Base-by-base conservation (phyloP, 163 green algal species). In the Chlorella variabilis region DNA sequence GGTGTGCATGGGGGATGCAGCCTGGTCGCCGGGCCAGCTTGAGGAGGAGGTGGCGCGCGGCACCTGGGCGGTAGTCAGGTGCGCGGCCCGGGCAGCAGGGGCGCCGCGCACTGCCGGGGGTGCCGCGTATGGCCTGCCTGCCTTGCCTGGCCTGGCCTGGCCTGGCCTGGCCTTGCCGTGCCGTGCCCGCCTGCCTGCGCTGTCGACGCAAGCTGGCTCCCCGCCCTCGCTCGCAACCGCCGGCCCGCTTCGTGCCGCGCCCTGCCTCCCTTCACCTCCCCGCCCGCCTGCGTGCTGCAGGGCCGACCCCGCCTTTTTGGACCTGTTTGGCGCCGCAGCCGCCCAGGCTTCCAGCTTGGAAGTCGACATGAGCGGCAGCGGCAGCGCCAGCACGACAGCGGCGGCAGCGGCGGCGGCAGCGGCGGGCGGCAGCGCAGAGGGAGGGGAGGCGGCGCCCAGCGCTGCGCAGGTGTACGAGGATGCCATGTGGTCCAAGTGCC, bases 51-150 rank as follows among this genome's bases (percentile, higher is more conserved):
- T 78, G 4, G 75, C 31, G 23, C 23, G 42, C 54, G 81, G 81
- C 66, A 84, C 59, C 31, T 85, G 81, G 81, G 71, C 48, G 2
- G 69, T 84, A 3, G 56, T 69, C 31, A 45, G 51, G 70, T 83
- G 61, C 15, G 54, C 33, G 27, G 29, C 42, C 13, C 20, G 23
- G 8, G 54, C 54, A 33, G 54, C 18, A 29, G 9, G 5, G 54
- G 23, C 18, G 18, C 6, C 6, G 23, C 18, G 23, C 8, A 15
- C 54, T 63, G 54, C 54, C 15, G 45, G 15, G 11, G 45, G 45
- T 54, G n/a, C n/a, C n/a, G n/a, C n/a, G n/a, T n/a, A n/a, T n/a
- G n/a, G n/a, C n/a, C n/a, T n/a, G n/a, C n/a, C n/a, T n/a, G n/a
- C n/a, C n/a, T n/a, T n/a, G n/a, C n/a, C n/a, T n/a, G n/a, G n/a